These are phyloP conservation scores for Globisporangium alternatum DNA, from an alignment of 352 stramenopile species.

Conservation along the genomic window DNA sequence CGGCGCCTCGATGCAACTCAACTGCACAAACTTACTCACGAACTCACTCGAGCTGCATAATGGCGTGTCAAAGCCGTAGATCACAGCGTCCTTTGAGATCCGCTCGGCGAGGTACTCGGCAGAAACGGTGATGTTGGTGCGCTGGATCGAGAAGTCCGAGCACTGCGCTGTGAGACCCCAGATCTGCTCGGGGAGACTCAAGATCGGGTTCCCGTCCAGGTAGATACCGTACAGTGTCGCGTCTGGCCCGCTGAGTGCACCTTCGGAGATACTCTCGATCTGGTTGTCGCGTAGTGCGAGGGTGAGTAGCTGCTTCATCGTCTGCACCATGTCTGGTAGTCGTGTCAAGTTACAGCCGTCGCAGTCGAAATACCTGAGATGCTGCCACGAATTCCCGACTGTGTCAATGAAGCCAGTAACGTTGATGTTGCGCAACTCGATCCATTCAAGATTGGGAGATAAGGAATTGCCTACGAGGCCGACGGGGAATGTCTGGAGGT, in stretches of 20 bases:
- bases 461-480: background rate
- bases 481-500: background rate
- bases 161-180: background rate
- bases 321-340: background rate
- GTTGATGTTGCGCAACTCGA: background rate
- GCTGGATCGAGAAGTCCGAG: background rate
- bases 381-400: background rate
- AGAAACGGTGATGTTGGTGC: background rate
- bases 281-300: background rate
- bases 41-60: background rate
- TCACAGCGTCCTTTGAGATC: background rate
- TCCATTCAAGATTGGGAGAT: background rate
- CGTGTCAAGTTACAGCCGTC: background rate
- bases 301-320: background rate
- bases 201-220: background rate
- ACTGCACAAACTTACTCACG: background rate
- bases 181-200: background rate
- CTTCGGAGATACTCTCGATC: background rate
- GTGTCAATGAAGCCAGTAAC: background rate
- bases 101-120: background rate
- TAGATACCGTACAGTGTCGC: background rate
- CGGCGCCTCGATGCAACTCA: background rate
- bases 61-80: background rate
- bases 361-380: background rate
- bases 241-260: background rate